Evolutionary conservation across 2,329 filamentous ascomycete species (phyloP).

Genomic region (Alternaria incomplexa): DNA sequence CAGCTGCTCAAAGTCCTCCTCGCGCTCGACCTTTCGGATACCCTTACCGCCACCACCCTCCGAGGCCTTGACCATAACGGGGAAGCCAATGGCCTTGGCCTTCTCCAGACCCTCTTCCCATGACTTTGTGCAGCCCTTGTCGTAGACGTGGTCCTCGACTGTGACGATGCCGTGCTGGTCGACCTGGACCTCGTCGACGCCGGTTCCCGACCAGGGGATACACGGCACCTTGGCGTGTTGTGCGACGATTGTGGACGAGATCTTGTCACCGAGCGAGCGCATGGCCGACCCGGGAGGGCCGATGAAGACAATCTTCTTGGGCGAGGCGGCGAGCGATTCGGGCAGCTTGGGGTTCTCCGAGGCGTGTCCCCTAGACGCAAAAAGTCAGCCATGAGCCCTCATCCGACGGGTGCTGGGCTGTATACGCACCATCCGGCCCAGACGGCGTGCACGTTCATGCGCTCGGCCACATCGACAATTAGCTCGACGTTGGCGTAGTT

Average conservation of each 20-base stretch:
- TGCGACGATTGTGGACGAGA: conserved; percentile 98
- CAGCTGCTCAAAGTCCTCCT: conserved; percentile 82
- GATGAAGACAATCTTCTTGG: conserved; percentile 99
- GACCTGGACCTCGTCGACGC: conserved; percentile 79
- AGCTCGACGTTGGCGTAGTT: conserved; percentile 99
- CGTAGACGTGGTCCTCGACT: conserved; percentile 83
- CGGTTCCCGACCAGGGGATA: conserved; percentile 98
- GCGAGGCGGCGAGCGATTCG: conserved; percentile 92
- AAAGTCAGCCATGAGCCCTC: conserved; percentile 21
- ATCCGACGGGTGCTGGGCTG: background rate
- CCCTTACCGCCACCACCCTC: conserved; percentile 99
- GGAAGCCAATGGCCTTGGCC: conserved; percentile 92
- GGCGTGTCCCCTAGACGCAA: conserved; percentile 71
- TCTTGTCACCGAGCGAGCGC: conserved; percentile 99
- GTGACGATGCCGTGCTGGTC: conserved; percentile 89
- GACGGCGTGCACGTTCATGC: conserved; percentile 97
- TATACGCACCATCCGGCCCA: conserved; percentile 92
- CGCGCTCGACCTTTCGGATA: conserved; percentile 90
- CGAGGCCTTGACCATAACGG: conserved; percentile 99
- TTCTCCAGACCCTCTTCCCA: conserved; percentile 88
- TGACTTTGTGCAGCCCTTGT: conserved; percentile 87
- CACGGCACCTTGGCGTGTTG: conserved; percentile 96
- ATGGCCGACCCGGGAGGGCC: conserved; percentile 97
- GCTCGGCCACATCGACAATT: conserved; percentile 97
- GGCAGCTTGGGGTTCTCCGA: conserved; percentile 98